phyloP scores from a whole-genome alignment of 345 rosid species.

The rapeseed (Brassica napus) region DNA sequence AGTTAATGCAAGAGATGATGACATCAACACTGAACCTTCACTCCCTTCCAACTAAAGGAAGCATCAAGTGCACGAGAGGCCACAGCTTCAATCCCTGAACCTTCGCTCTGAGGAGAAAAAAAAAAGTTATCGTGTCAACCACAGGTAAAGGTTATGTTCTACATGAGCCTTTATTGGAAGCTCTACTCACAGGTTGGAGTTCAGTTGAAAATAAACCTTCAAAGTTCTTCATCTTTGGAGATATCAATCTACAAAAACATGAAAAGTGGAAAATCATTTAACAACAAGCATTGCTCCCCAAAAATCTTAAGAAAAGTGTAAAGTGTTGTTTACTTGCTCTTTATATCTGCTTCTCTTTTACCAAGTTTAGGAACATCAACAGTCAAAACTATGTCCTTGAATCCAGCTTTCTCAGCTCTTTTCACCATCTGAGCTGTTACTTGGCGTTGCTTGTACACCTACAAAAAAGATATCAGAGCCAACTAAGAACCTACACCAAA shows the following conservation, averaged over 20 bases:
- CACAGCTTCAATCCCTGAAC: constrained; percentile 59
- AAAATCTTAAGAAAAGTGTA: neutral
- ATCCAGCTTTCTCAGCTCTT: constrained; percentile 86
- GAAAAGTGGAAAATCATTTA: neutral
- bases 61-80: constrained; percentile 56
- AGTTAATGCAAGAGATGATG: too few species aligned
- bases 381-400: constrained; percentile 77
- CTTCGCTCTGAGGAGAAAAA: constrained; percentile 47
- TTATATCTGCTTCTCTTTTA: constrained; percentile 84
- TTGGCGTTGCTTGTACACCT: constrained; percentile 69
- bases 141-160: neutral
- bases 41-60: constrained; percentile 72
- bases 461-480: neutral
- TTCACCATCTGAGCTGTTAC: constrained; percentile 56
- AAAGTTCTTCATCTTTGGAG: constrained; percentile 63
- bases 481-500: neutral
- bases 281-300: neutral
- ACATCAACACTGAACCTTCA: too few species aligned
- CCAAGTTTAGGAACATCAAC: constrained; percentile 88
- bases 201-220: constrained; percentile 65
- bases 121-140: neutral
- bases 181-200: constrained; percentile 53
- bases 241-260: constrained; percentile 56
- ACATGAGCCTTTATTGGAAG: neutral
- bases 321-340: constrained; percentile 56